Base-by-base conservation (phyloP, 2,329 filamentous ascomycete genomes). In the Aspergillus sp. region DNA sequence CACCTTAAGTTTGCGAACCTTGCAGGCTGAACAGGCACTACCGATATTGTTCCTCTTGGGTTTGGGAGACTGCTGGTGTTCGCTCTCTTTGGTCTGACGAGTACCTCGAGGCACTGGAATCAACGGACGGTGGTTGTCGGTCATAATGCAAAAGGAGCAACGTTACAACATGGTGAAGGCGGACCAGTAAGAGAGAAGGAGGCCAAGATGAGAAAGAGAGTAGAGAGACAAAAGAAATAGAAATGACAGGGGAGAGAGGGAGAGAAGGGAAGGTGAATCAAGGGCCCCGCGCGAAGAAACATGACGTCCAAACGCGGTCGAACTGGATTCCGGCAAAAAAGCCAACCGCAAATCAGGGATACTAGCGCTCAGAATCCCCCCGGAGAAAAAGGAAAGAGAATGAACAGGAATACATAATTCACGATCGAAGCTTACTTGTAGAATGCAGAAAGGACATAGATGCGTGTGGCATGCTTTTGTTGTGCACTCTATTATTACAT, bases 1-100 rank as follows among this genome's bases (percentile, higher is more conserved):
- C 19, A 58, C 58, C 53, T 58, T 59, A n/a, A 59, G 48, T 38
- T 61, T 61, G 19, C 58, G 57, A 30, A 52, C 42, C 43, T 61
- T 58, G 46, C 58, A 61, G 29, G 50, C 48, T 8, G 45, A 41
- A 46, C 58, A 61, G 3, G 58, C 58, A 8, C 52, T 52, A 2
- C 58, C 56, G 34, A 55, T 56, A 40, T 61, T 58, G 45, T 53
- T 59, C 42, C 55, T 52, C 27, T 52, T 50, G 30, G 30, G 30
- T 27, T 49, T 48, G 6, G 36, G 12, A 4, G 7, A 19, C 19
- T 39, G 7, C 8, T 8, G 7, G n/a, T 39, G 12, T 8, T 48
- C 49, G 10, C 46, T 28, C 40, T 57, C 51, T 36, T 47, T 48
- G 39, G 49, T 29, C 34, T 45, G 43, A 36, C 38, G 45, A 35